Conservation (phyloP, 768 basidiomycete genomes). For the Mycena pura region DNA sequence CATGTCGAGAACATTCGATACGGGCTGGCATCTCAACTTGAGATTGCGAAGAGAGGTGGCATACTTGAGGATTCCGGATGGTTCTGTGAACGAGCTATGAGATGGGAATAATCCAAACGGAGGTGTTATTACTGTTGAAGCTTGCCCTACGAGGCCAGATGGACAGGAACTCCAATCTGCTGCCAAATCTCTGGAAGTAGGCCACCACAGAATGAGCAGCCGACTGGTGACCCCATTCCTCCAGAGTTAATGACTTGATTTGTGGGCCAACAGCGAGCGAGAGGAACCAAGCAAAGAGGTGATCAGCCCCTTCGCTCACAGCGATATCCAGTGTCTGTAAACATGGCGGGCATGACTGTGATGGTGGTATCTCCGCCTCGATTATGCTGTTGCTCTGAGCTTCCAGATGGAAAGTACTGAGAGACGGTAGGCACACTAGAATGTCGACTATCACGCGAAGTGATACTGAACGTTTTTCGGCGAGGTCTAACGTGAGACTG, state of each 20-base stretch:
- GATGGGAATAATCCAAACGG: not conserved
- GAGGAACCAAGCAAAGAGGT: not conserved
- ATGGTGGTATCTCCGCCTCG: not conserved
- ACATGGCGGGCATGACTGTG: not conserved
- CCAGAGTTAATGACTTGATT: conserved; percentile 2
- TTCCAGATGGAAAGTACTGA: not conserved
- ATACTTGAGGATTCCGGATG: not conserved
- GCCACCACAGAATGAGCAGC: not conserved
- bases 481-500: not conserved
- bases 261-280: not conserved
- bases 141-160: not conserved
- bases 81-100: not conserved
- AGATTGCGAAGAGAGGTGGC: not conserved
- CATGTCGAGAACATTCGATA: not conserved
- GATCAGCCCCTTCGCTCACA: not conserved
- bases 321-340: not conserved
- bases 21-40: not conserved
- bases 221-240: not conserved
- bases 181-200: not conserved
- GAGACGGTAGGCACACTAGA: not conserved
- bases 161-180: not conserved
- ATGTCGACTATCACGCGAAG: conserved; percentile 2
- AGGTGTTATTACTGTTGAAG: not conserved
- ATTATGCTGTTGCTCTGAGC: not conserved
- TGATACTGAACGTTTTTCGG: not conserved